These are phyloP conservation scores for Brassica hybrid DNA, from an alignment of 441 rosid species.

Conservation along the genomic window DNA sequence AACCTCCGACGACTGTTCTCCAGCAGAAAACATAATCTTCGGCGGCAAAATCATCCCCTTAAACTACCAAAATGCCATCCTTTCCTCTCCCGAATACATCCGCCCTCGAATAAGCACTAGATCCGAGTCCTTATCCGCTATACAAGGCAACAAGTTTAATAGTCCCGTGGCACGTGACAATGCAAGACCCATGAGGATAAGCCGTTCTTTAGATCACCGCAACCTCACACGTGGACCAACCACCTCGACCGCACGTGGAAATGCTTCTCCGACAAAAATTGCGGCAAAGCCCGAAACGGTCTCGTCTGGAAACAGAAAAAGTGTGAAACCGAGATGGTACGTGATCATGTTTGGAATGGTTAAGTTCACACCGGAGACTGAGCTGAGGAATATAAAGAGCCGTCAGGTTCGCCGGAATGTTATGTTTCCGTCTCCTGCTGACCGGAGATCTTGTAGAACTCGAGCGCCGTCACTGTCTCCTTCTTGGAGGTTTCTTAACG, in stretches of 20 bases:
- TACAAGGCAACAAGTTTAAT: conserved; percentile 37
- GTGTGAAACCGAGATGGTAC: conserved; percentile 69
- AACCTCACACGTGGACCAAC: conserved; percentile 46
- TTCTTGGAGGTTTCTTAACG: conserved; percentile 62
- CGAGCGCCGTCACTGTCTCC: conserved; percentile 36
- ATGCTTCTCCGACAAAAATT: conserved; percentile 40
- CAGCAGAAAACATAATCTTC: conserved; percentile 81
- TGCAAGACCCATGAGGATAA: conserved; percentile 51
- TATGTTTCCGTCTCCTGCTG: conserved; percentile 47
- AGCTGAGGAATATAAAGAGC: conserved; percentile 72
- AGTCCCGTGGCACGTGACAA: conserved; percentile 41
- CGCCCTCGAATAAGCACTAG: conserved; percentile 44
- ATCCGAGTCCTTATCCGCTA: conserved; percentile 65
- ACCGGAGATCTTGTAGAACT: conserved; percentile 45
- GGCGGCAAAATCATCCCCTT: conserved; percentile 76
- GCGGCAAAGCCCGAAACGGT: conserved; percentile 39
- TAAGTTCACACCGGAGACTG: conserved; percentile 69
- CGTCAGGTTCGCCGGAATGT: conserved; percentile 68
- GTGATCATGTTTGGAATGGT: conserved; percentile 70
- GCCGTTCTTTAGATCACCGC: conserved; percentile 65
- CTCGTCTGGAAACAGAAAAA: conserved; percentile 27
- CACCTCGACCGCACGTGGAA: conserved; percentile 26
- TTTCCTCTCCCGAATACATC: conserved; percentile 21
- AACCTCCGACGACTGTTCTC: conserved; percentile 56
- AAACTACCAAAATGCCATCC: conserved; percentile 38